Evolutionary conservation across 768 basidiomycete species (phyloP), one percentile per base, ranked within the genome.

Genomic region (Pleurotus citrinopileatus): DNA sequence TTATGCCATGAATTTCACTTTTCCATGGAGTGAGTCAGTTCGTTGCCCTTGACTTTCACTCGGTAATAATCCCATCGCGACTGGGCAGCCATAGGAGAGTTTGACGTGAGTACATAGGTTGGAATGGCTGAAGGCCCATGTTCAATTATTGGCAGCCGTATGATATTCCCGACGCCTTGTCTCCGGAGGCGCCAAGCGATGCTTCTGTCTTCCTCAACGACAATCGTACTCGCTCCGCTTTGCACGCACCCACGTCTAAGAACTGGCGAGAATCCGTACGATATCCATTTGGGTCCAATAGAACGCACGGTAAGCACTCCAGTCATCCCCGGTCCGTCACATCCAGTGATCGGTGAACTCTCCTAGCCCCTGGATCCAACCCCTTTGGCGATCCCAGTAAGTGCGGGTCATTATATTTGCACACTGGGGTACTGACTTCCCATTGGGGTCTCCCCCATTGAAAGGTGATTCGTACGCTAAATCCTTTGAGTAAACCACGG

Each of bases 1-100:
- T 66, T 89, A 89, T 59, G 84, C 87, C 12, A 46, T 82, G 55
- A 91, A 90, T 62, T 89, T 75, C 62, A 86, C 87, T 0, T 82
- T 75, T 61, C 89, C 89, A 2, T 81, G 77, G 77, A 77, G 77
- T 65, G 26, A 52, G 63, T 55, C 15, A 7, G 40, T 15, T 22
- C 9, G 8, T 32, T 32, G 22, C 17, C n/a, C 29, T 12, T 34
- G 15, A 19, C 26, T 50, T 32, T 55, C 53, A 10, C 25, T 37
- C 28, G 15, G 4, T 52, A 38, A 37, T 19, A 19, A 17, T 37
- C 43, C 26, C 20, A 29, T 47, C 3, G 12, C 3, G 27, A n/a
- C 9, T 17, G 19, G 4, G 25, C 20, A 26, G 43, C 56, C 42
- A 54, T 37, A 20, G 58, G 53, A 12, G 54, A 29, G 17, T 66